Evolutionary conservation across 768 basidiomycete genomes (phyloP), one percentile per base, ranked within the genome.

Genomic region (Mycena venus): DNA sequence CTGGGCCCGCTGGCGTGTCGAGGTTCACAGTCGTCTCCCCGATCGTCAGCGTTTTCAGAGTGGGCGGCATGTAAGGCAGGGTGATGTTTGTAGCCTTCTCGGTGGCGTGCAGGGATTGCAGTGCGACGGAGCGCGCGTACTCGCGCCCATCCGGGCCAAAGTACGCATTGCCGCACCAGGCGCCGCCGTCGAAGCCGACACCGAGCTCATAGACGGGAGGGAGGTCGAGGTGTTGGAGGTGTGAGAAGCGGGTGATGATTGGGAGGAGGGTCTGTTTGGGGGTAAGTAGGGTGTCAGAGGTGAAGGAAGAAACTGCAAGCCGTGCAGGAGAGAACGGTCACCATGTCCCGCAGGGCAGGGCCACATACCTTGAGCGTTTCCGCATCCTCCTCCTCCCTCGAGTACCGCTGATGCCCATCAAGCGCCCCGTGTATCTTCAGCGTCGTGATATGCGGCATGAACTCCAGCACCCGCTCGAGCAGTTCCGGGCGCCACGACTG

Each of bases 101-200:
- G 47, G 63, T 64, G 63, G 63, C 63, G 44, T 64, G 63, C 63
- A 64, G 47, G 63, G 63, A 64, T 64, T 64, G 63, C 63, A 64
- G 63, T 64, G 63, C 25, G 63, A 64, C 63, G 47, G 63, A 64
- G 63, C 47, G 63, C 63, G 63, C 63, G 63, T 64, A 64, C 32
- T 64, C 63, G 63, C 63, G 63, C 63, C 63, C 63, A 64, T 47
- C 36, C 31, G 44, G 47, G 63, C 63, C 62, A 63, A 63, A 49
- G 44, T 63, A 63, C 62, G 62, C 62, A 31, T 63, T 63, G 62
- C 62, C 62, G 44, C 62, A 63, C 62, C 51, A 25, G 64, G 31
- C 60, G 27, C 60, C 60, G 40, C 60, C 60, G 60, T 62, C 60
- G 60, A 62, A 62, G 60, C 60, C 60, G 60, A 62, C 60, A 11